Evolutionary conservation across 768 basidiomycete genomes (phyloP).

Genomic region (Lactarius evosmus): DNA sequence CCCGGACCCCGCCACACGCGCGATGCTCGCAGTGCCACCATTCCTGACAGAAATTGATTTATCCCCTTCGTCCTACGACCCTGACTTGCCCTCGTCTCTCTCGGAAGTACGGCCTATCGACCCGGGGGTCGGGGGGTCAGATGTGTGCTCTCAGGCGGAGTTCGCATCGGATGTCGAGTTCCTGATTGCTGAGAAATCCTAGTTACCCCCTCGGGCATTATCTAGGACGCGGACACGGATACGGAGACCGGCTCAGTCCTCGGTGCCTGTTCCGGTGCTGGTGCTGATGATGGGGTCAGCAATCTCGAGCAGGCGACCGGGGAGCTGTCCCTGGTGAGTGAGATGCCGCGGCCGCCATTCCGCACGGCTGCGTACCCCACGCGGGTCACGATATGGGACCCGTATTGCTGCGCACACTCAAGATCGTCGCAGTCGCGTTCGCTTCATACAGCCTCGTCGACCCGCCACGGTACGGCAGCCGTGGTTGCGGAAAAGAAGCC

Average conservation of each 20-base stretch:
- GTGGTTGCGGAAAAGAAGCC: neutral
- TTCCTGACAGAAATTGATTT: constrained; percentile 59
- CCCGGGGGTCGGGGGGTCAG: constrained; percentile 24
- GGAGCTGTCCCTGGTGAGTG: constrained; percentile 37
- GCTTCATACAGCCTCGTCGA: constrained; percentile 37
- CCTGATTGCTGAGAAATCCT: neutral
- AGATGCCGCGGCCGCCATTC: constrained; percentile 30
- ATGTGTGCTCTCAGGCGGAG: constrained; percentile 24
- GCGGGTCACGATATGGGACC: constrained; percentile 30
- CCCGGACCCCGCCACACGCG: constrained; percentile 46
- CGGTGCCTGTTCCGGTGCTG: neutral
- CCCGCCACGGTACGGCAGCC: constrained; percentile 26
- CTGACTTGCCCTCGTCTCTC: constrained; percentile 41
- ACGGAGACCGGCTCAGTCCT: constrained; percentile 24
- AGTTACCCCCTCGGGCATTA: constrained; percentile 29
- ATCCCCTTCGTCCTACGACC: constrained; percentile 47
- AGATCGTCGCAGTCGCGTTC: constrained; percentile 55
- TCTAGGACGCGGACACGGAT: constrained; percentile 36
- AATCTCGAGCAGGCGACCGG: constrained; percentile 23
- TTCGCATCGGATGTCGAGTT: constrained; percentile 32
- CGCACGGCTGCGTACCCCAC: constrained; percentile 33
- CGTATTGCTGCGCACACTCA: constrained; percentile 34
- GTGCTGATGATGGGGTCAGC: neutral
- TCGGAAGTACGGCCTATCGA: constrained; percentile 30
- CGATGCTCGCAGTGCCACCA: constrained; percentile 66